These are phyloP conservation scores for Wickerhamiella infanticola DNA, from an alignment of 1,139 yeast genomes.

Conservation along the genomic window DNA sequence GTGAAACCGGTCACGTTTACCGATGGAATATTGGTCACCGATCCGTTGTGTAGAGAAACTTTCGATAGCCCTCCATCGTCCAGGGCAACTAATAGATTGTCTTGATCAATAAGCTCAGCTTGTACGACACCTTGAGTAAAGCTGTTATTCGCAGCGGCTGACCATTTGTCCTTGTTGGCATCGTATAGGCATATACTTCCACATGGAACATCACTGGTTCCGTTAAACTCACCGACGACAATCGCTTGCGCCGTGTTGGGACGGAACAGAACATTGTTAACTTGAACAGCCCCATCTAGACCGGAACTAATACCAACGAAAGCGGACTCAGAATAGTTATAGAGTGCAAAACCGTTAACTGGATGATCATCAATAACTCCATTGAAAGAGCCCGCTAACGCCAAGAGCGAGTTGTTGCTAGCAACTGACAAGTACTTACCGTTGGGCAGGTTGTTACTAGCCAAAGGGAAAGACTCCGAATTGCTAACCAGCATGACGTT, in stretches of 20 bases:
- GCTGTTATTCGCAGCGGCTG: background rate
- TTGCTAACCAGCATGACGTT: slow-evolving; percentile 8
- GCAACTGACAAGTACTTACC: slow-evolving; percentile 24
- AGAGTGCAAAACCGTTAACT: slow-evolving; percentile 9
- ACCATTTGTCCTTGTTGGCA: background rate
- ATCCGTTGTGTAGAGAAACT: slow-evolving; percentile 29
- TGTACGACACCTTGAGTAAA: background rate
- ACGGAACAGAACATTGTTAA: background rate
- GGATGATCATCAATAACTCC: slow-evolving; percentile 14
- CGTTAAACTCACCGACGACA: slow-evolving; percentile 43
- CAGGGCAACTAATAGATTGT: background rate
- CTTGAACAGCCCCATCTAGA: slow-evolving; percentile 29
- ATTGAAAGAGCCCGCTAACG: slow-evolving; percentile 39
- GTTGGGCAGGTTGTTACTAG: slow-evolving; percentile 14
- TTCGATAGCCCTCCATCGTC: slow-evolving; percentile 15
- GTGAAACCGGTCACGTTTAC: background rate
- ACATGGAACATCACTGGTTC: slow-evolving; percentile 47
- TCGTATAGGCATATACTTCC: slow-evolving; percentile 46
- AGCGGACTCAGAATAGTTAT: slow-evolving; percentile 18
- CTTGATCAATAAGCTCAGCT: background rate
- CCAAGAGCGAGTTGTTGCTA: slow-evolving; percentile 36
- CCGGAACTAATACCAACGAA: slow-evolving; percentile 35
- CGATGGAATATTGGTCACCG: background rate
- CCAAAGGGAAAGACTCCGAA: slow-evolving; percentile 9
- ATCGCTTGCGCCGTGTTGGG: background rate